Conservation (phyloP, 495 filamentous ascomycete species). For the Podospora australis region DNA sequence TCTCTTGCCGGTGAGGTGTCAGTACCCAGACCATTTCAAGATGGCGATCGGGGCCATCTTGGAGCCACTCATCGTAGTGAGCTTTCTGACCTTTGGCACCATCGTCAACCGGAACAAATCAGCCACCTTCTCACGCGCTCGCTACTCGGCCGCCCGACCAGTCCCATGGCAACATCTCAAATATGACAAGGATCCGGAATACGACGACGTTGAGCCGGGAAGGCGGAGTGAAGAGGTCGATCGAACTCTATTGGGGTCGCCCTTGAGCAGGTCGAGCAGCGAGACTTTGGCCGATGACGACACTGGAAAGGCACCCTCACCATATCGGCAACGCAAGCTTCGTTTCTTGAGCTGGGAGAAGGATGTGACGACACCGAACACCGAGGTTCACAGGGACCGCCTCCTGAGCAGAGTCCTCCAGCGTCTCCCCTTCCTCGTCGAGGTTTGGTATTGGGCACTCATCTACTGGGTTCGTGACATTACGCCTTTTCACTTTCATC, state of each 20-base stretch:
- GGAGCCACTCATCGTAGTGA: constrained; percentile 29
- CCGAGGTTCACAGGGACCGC: constrained; percentile 22
- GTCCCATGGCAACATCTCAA: constrained; percentile 20
- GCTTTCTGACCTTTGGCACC: constrained; percentile 25
- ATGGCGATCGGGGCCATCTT: constrained; percentile 31
- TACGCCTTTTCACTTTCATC: constrained; percentile 42
- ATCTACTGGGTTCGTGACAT: constrained; percentile 63
- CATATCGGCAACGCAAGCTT: constrained; percentile 15
- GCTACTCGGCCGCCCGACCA: constrained; percentile 9
- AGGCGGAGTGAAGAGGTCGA: constrained; percentile 2
- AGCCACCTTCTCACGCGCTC: not conserved
- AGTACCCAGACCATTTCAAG: not conserved
- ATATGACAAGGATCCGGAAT: constrained; percentile 13
- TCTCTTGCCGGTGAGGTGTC: not conserved
- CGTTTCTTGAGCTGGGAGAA: constrained; percentile 19
- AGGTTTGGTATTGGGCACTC: constrained; percentile 76
- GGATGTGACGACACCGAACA: constrained; percentile 24
- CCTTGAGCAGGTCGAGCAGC: constrained; percentile 15
- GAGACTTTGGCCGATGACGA: constrained; percentile 17
- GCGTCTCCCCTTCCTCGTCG: constrained; percentile 68
- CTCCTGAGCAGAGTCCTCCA: constrained; percentile 47
- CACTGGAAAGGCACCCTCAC: not conserved
- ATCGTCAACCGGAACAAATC: constrained; percentile 29
- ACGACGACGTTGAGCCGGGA: constrained; percentile 6
- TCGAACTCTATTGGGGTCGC: not conserved